Percentiles rank a stretch among this genome's conserved stretches.
Conservation (phyloP, 352 stramenopile genomes). For the Phytophthora sp. region DNA sequence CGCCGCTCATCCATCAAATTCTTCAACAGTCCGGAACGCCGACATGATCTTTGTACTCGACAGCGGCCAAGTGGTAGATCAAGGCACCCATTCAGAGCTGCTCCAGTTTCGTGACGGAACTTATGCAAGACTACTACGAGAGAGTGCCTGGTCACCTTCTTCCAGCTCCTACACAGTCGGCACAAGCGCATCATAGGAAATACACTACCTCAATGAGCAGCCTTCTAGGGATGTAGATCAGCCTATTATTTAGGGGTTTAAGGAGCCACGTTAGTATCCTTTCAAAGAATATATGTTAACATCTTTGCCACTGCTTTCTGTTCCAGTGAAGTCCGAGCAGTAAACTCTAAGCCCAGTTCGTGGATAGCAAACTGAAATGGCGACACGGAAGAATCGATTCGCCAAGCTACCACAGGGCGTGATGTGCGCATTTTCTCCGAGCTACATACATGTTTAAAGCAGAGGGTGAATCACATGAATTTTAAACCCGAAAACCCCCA, state of each 20-base stretch:
- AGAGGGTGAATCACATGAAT: constrained; percentile 3
- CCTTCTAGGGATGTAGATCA: no score
- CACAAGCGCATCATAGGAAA: constrained; percentile 19
- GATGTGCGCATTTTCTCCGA: constrained; percentile 61
- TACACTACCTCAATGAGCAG: not conserved
- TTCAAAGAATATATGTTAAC: constrained; percentile 38
- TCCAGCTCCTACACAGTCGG: constrained; percentile 26
- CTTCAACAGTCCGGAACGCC: constrained; percentile 40
- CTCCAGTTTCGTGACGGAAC: constrained; percentile 24
- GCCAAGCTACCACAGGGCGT: constrained; percentile 47
- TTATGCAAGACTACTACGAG: constrained; percentile 27
- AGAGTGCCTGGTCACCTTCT: constrained; percentile 24
- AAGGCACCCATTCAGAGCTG: constrained; percentile 50
- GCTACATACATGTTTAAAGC: constrained; percentile 29
- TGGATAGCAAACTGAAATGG: constrained; percentile 35
- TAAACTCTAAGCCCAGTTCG: constrained; percentile 31
- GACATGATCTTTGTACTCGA: constrained; percentile 43
- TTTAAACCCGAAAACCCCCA: no score
- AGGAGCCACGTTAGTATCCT: not conserved
- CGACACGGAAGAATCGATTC: constrained; percentile 19
- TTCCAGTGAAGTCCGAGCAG: constrained; percentile 14
- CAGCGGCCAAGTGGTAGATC: constrained; percentile 25
- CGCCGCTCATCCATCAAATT: constrained; percentile 43
- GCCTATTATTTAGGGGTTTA: no score
- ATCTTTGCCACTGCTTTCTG: constrained; percentile 28